phyloP scores from a whole-genome alignment of 148 eudicot genomes.

The Rhododendron kiyosumense region DNA sequence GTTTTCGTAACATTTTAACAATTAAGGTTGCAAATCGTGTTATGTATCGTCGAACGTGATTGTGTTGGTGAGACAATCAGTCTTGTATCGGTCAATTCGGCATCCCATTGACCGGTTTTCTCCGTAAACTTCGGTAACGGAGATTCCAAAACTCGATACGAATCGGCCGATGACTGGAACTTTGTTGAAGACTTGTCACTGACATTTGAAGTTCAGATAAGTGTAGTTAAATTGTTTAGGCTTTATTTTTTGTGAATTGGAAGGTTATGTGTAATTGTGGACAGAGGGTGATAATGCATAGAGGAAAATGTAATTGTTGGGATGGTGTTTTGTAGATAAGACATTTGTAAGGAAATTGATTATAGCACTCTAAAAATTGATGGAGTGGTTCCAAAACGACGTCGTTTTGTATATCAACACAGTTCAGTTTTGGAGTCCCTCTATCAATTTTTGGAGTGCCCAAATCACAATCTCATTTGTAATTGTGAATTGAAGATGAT shows the following conservation, averaged over 20 bases:
- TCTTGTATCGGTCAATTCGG: not conserved
- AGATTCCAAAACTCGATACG: not conserved
- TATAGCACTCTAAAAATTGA: too few relatives aligned
- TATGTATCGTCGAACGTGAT: not conserved
- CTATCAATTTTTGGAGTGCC: too few relatives aligned
- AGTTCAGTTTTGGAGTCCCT: too few relatives aligned
- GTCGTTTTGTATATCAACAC: too few relatives aligned
- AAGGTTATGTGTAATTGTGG: not conserved
- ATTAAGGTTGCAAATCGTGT: not conserved
- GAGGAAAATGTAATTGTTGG: not conserved
- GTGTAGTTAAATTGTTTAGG: not conserved
- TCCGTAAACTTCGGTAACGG: not conserved
- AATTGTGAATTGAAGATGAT: not conserved
- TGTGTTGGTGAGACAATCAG: not conserved
- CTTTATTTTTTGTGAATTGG: not conserved
- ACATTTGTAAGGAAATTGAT: too few relatives aligned
- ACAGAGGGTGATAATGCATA: not conserved
- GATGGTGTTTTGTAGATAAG: not conserved
- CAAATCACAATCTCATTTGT: not conserved
- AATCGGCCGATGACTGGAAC: not conserved
- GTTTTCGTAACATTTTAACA: not conserved
- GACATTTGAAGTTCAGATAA: not conserved
- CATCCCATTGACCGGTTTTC: not conserved
- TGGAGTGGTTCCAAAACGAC: too few relatives aligned
- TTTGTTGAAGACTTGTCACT: not conserved